Base-by-base conservation (phyloP, 208 protist genomes). In the Acanthamoeba quina region DNA sequence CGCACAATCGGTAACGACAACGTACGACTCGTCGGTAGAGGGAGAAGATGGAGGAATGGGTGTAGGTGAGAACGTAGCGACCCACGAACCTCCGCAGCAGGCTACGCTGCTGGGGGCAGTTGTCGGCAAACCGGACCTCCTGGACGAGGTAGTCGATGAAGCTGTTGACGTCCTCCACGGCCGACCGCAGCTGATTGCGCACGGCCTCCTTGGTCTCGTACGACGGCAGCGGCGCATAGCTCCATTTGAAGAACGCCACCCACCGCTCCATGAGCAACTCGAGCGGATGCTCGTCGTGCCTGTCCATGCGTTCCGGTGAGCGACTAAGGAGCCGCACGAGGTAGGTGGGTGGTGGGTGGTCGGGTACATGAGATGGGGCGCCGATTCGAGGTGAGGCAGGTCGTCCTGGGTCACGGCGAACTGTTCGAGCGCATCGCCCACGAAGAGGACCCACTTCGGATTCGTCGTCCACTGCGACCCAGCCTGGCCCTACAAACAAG, bases 241-340 rank as follows among this genome's bases (percentile, higher is more conserved):
- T 64, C 78, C 78, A 86, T 49, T 86, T 86, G 78, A 86, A 86
- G 52, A 64, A 86, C 24, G 44, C 78, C 78, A 86, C 78, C 78
- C 78, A 86, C 52, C 26, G 6, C 78, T 86, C 78, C 78, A 86
- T 64, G 10, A 86, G 17, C 49, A 86, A 24, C 49, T 86, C 78
- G 10, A 86, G 78, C 78, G 78, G 78, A n/a, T 86, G 78, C 49
- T 86, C 78, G 0, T 21, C 78, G 49, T 54, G 78, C 78, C 44
- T 86, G 41, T 10, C 21, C 21, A 26, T 24, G 56, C 17, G 1
- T 60, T 15, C 1, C 21, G 17, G 56, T 60, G 56, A 26, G 56
- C 56, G 21, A 24, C 60, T 9, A 34, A 29, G 60, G 19, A 66
- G 3, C 10, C 52, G 3, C 52, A 56, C 52, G 4, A 6, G 5